A percentile compares a stretch with the other conserved stretches of the same genome.
Evolutionary conservation across 176 grass and related monocot genomes (phyloP).

Genomic region (Neostapfia colusana): DNA sequence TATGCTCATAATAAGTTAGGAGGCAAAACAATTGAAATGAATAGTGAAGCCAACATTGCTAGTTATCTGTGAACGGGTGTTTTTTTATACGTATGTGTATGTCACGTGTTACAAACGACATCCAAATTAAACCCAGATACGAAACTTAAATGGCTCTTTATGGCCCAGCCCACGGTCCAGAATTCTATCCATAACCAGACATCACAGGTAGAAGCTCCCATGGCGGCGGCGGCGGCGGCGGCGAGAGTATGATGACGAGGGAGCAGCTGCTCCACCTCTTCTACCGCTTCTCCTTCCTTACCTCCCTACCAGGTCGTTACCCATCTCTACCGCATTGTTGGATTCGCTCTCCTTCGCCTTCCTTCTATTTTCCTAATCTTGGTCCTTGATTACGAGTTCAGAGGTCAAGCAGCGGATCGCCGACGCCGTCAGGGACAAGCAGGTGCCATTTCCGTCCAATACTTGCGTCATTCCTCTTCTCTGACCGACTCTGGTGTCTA

Average conservation of each 20-base stretch:
- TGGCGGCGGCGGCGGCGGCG: conserved; percentile 29
- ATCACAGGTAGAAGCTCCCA: neutral
- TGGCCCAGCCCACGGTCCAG: neutral
- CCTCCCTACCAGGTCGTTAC: conserved; percentile 55
- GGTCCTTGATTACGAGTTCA: neutral
- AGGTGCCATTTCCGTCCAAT: conserved; percentile 23
- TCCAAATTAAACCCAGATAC: neutral
- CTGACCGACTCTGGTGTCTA: neutral
- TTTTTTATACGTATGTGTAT: too few species aligned
- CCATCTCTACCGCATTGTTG: neutral
- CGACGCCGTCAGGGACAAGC: conserved; percentile 72
- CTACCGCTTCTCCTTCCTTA: conserved; percentile 63
- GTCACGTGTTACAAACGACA: too few species aligned
- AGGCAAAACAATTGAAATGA: too few species aligned
- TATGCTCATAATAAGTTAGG: too few species aligned
- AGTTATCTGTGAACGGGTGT: too few species aligned
- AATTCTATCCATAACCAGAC: neutral
- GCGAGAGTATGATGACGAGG: conserved; percentile 58
- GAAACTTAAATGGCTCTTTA: neutral
- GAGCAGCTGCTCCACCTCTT: conserved; percentile 70
- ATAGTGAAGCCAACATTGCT: too few species aligned
- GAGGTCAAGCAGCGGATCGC: conserved; percentile 70
- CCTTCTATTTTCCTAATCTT: conserved; percentile 1
- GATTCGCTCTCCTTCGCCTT: neutral
- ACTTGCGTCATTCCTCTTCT: neutral